These are phyloP conservation scores for Quercus variabilis DNA, from an alignment of 306 rosid genomes.

Conservation along the genomic window DNA sequence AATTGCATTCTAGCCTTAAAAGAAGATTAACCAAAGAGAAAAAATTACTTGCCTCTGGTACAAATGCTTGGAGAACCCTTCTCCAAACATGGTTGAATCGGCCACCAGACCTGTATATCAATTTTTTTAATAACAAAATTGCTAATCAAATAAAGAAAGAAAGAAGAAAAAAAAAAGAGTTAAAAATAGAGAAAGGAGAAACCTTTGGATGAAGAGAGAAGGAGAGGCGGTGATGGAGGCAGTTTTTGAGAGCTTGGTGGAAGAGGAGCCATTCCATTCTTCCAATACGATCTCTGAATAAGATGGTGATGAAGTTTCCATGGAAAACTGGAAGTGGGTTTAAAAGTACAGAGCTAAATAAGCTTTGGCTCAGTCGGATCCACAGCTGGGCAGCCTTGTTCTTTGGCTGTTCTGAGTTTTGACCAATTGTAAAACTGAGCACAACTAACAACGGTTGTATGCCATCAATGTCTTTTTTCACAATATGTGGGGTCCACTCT, in stretches of 20 bases:
- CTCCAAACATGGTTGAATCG: conserved; percentile 67
- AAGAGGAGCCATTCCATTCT: conserved; percentile 86
- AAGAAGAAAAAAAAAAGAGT: neutral
- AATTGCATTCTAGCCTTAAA: too few species aligned
- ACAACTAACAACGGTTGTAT: too few species aligned
- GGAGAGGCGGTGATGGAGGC: conserved; percentile 69
- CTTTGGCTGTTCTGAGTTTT: too few species aligned
- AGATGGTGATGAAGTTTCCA: conserved; percentile 35
- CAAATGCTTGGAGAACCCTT: conserved; percentile 80
- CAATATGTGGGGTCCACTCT: too few species aligned
- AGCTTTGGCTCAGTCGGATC: neutral
- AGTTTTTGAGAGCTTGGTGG: conserved; percentile 74
- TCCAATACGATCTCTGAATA: conserved; percentile 42
- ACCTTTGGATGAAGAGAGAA: conserved; percentile 62
- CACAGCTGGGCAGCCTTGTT: neutral
- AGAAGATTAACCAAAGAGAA: neutral
- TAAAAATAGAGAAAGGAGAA: too few species aligned
- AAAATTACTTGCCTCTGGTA: conserved; percentile 74
- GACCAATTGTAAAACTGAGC: too few species aligned
- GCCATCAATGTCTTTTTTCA: too few species aligned
- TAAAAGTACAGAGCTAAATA: too few species aligned
- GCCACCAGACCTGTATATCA: conserved; percentile 53
- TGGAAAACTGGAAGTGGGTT: conserved; percentile 4
- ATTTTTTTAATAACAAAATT: neutral
- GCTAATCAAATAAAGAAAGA: neutral